Conservation (phyloP, 257 asterid genomes). For the Eucommia ulmoides region DNA sequence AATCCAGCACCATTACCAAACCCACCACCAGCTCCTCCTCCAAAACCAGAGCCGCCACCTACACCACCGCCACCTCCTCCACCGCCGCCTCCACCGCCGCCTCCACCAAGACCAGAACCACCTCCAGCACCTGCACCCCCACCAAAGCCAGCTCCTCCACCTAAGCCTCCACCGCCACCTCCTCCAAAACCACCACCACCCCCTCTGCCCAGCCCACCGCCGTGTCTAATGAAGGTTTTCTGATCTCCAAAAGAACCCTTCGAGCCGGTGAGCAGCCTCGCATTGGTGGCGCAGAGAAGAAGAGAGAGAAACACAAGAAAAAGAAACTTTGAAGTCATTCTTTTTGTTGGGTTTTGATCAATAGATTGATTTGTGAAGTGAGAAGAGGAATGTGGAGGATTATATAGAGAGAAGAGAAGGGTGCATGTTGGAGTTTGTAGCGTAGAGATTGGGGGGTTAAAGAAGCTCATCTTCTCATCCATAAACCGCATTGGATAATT, state of each 20-base stretch:
- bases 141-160: neutral
- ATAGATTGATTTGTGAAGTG: conserved; percentile 5
- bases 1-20: neutral
- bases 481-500: conserved; percentile 5
- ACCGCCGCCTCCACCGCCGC: neutral
- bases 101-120: neutral
- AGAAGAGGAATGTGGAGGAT: conserved; percentile 3
- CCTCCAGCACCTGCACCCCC: neutral
- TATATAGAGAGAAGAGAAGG: conserved; percentile 5
- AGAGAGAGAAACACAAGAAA: neutral
- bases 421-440: neutral
- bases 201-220: neutral
- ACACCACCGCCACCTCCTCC: neutral
- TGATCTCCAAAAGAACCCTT: neutral
- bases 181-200: neutral
- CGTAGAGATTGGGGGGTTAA: neutral
- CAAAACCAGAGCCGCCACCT: neutral
- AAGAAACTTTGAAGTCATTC: neutral
- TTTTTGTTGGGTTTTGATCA: neutral
- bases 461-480: conserved; percentile 7
- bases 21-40: neutral
- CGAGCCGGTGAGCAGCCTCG: neutral
- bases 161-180: neutral
- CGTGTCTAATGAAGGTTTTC: too few species aligned
- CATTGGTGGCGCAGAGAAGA: neutral